phyloP scores from a whole-genome alignment of 768 basidiomycete genomes.

The Imleria badia region DNA sequence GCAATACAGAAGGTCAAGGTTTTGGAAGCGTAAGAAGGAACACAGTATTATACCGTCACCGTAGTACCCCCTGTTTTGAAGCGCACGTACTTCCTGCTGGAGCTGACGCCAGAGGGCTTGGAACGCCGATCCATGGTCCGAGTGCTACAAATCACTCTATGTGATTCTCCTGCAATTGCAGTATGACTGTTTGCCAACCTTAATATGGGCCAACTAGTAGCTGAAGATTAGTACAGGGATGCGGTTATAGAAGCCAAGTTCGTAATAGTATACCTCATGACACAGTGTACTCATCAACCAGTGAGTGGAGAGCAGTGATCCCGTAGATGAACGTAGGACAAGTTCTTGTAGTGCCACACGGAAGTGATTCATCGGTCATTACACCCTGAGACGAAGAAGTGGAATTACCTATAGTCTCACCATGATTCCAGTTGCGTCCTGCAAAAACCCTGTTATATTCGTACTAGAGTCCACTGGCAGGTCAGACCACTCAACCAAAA shows the following conservation, averaged over 20 bases:
- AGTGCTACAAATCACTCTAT: conserved; percentile 48
- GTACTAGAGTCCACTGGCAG: conserved; percentile 55
- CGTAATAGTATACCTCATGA: conserved; percentile 60
- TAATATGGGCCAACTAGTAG: conserved; percentile 74
- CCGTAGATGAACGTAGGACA: conserved; percentile 62
- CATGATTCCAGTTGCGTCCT: conserved; percentile 83
- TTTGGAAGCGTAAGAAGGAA: neutral
- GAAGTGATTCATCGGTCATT: neutral
- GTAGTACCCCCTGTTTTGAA: conserved; percentile 78
- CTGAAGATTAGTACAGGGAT: conserved; percentile 5
- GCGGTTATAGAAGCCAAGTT: conserved; percentile 13
- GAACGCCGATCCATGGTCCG: conserved; percentile 77
- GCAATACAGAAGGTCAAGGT: conserved; percentile 3
- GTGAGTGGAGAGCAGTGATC: conserved; percentile 58
- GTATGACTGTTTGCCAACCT: conserved; percentile 41
- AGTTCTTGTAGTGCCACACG: conserved; percentile 50
- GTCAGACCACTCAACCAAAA: neutral
- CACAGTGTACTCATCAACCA: conserved; percentile 79
- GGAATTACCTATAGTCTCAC: conserved; percentile 68
- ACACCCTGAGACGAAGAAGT: neutral
- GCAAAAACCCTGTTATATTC: conserved; percentile 76
- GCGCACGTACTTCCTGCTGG: conserved; percentile 58
- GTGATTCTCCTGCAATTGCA: neutral
- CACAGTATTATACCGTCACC: conserved; percentile 61
- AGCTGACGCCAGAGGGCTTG: conserved; percentile 73